Evolutionary conservation across 176 grass and related monocot genomes (phyloP), one percentile per base, ranked within the genome.

Genomic region (Thalia dealbata): DNA sequence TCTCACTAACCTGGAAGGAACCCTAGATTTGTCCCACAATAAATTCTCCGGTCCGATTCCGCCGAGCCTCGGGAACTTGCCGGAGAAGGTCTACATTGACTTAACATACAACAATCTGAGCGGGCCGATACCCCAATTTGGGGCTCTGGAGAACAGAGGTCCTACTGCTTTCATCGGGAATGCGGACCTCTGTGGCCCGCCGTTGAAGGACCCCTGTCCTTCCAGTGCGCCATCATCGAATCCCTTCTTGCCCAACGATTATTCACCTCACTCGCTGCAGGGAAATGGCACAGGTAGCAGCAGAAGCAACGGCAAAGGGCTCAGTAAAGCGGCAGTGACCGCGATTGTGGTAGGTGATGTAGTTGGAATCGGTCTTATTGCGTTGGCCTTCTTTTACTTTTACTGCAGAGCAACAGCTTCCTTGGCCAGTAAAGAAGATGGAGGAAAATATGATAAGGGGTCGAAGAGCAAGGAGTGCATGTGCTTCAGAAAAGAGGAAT

Each of bases 41-140:
- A 60, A 38, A 0, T 88, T 97, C 76, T 92, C 95, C 2, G 95
- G 95, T 32, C 69, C 56, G 6, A 99, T 99, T 61, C 95, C 95
- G 64, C 67, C 73, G 11, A 91, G 56, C 45, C 90, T 99, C 18
- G 95, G 95, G 7, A 81, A 72, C 30, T 76, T 99, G 54, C 95
- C 95, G 10, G 95, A 99, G 77, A 99, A 88, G 85, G 90, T 99
- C 3, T 99, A 99, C 62, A 99, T 99, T 52, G 90, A 99, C 61
- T 90, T 99, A 71, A 85, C 90, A 0, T 86, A 93, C 23, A 99
- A 99, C 85, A 88, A 93, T 75, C 52, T 99, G 14, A 90, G 84
- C 16, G 95, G 95, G 12, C 87, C 85, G 1, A 88, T 99, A 30
- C 95, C 95, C 7, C 95, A 83, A 82, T 91, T 76, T 48, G 95